phyloP scores from a whole-genome alignment of 257 asterid species.

The Fraxinus cuspidata region DNA sequence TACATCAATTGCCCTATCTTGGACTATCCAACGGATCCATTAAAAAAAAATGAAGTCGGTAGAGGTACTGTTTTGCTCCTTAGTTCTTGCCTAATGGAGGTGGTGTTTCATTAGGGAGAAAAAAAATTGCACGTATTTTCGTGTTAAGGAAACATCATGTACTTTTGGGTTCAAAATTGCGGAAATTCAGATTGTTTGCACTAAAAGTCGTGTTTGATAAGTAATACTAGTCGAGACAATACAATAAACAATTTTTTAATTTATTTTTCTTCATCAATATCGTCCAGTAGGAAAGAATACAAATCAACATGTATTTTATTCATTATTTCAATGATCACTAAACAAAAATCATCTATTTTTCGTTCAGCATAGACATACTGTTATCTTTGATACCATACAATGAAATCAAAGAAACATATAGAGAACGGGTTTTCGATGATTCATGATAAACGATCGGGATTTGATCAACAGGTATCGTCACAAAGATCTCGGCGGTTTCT shows the following conservation, averaged over 20 bases:
- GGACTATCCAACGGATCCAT: too few relatives aligned
- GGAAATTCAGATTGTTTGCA: neutral
- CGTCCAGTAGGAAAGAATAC: neutral
- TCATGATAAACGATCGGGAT: neutral
- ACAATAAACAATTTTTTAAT: neutral
- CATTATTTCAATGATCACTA: neutral
- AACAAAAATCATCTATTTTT: neutral
- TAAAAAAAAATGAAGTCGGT: too few relatives aligned
- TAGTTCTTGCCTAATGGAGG: too few relatives aligned
- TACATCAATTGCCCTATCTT: too few relatives aligned
- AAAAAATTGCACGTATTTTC: too few relatives aligned
- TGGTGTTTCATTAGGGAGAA: too few relatives aligned
- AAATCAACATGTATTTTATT: neutral
- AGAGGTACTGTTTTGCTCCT: too few relatives aligned
- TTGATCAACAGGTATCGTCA: conserved; percentile 19
- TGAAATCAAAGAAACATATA: neutral
- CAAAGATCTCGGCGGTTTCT: conserved; percentile 83
- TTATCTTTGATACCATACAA: neutral
- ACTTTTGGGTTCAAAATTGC: too few relatives aligned
- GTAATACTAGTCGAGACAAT: neutral
- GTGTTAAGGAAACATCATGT: too few relatives aligned
- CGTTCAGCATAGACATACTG: neutral
- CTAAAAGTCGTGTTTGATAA: neutral
- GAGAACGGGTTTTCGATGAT: neutral
- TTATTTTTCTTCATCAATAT: neutral